A percentile compares a stretch with the other conserved stretches of the same genome.
Evolutionary conservation across 2,329 filamentous ascomycete species (phyloP).

Genomic region (Chalaropsis ovoidea): DNA sequence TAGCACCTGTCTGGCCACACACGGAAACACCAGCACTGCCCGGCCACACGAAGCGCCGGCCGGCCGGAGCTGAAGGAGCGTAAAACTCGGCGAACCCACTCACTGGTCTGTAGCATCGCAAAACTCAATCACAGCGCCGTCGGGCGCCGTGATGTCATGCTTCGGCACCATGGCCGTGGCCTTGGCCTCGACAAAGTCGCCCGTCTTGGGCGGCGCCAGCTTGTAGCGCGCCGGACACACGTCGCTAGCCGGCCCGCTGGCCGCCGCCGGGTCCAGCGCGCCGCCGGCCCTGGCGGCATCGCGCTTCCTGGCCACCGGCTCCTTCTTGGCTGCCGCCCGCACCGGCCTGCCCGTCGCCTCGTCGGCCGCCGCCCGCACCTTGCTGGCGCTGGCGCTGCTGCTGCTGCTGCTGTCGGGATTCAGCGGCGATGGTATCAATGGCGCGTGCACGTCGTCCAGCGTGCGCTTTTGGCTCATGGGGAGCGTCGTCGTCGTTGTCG

Average conservation of each 20-base stretch:
- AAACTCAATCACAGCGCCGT: constrained; percentile 47
- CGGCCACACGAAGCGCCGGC: too few species aligned
- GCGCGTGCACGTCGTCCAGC: constrained; percentile 59
- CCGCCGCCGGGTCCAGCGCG: constrained; percentile 42
- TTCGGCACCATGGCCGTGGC: constrained; percentile 48
- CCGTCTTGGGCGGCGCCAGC: constrained; percentile 51
- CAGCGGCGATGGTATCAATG: constrained; percentile 62
- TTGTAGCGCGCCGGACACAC: constrained; percentile 51
- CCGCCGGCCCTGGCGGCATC: constrained; percentile 49
- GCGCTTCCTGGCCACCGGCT: constrained; percentile 53
- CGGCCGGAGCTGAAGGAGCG: neutral
- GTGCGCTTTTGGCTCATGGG: constrained; percentile 54
- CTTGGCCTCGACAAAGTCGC: constrained; percentile 51
- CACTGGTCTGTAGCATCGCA: constrained; percentile 56
- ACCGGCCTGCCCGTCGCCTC: constrained; percentile 39
- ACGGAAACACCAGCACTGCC: too few species aligned
- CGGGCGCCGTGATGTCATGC: constrained; percentile 42
- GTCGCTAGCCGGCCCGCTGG: constrained; percentile 34
- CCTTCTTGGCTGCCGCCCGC: constrained; percentile 54
- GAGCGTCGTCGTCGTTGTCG: constrained; percentile 36
- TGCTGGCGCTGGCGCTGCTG: too few species aligned
- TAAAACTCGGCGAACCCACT: constrained; percentile 35
- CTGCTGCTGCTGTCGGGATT: constrained; percentile 50
- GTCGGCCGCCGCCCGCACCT: constrained; percentile 38
- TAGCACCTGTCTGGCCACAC: too few species aligned